Base-by-base conservation (phyloP, 2,329 filamentous ascomycete genomes). In the Parafenestella ontariensis region DNA sequence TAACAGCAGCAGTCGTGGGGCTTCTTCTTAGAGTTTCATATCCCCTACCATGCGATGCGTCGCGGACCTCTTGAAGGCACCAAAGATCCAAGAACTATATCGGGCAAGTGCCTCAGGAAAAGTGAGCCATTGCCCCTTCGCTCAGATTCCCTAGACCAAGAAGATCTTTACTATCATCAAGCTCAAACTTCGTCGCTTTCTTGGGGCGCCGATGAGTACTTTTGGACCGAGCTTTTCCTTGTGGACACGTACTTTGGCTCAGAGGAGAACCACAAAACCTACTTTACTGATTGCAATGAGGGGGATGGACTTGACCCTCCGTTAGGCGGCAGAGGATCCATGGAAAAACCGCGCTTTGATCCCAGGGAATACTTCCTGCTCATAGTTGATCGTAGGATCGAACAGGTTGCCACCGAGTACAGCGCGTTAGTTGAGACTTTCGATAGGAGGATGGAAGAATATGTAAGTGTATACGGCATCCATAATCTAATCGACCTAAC, bases 211-310 rank as follows among this genome's bases (percentile, higher is more conserved):
- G 58, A 62, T 21, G 60, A 64, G 44, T 51, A 33, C 17, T 65
- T 60, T 46, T 63, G 60, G 60, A 64, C 60, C 6, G 58, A 62
- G 29, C 21, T 59, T 1, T 64, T 63, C 24, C 41, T 62, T 1
- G 61, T 62, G 2, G 62, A 65, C 18, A 61, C 56, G 0, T 64
- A 60, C 31, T 65, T 62, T 48, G 62, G 62, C 1, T 64, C 60
- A 5, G 62, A 65, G 20, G 20, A 48, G 9, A 39, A 50, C 8
- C 29, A 43, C 7, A 23, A 39, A 8, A 47, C 44, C 2, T 61
- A 64, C 23, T 45, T 64, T 24, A 18, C 31, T 2, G 20, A 42
- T 15, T 31, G 15, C 18, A 3, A 17, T 5, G 8, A 17, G 3
- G 53, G 54, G 13, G 46, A 60, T 17, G 53, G 58, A 6, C 42